A percentile compares a stretch with the other conserved stretches of the same genome.
Conservation (phyloP, 805 yeast species). For the Ogataea philodendri region DNA sequence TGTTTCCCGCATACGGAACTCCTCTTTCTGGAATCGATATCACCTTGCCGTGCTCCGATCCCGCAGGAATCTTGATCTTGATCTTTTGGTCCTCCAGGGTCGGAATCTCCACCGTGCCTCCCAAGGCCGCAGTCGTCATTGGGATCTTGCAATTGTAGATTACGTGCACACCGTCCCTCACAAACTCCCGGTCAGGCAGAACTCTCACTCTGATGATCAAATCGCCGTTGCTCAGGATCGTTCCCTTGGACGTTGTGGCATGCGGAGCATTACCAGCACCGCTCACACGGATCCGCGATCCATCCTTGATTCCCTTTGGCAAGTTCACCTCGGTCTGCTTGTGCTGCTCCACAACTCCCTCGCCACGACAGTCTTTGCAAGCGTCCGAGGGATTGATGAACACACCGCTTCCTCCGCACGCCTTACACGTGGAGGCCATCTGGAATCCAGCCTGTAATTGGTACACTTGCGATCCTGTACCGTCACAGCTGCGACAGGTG, state of each 20-base stretch:
- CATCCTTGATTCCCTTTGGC: slow-evolving; percentile 87
- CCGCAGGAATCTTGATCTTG: slow-evolving; percentile 77
- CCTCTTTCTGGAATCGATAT: slow-evolving; percentile 85
- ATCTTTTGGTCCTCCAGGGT: slow-evolving; percentile 73
- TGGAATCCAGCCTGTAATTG: slow-evolving; percentile 90
- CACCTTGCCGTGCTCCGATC: slow-evolving; percentile 73
- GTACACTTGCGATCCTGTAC: slow-evolving; percentile 89
- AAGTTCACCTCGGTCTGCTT: slow-evolving; percentile 78
- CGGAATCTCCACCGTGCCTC: slow-evolving; percentile 89
- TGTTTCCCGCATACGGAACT: slow-evolving; percentile 58
- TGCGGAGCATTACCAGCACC: slow-evolving; percentile 91
- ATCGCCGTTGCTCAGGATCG: slow-evolving; percentile 78
- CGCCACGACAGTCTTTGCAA: slow-evolving; percentile 83
- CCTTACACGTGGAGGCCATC: slow-evolving; percentile 88
- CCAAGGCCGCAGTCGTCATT: slow-evolving; percentile 94
- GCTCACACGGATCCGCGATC: slow-evolving; percentile 76
- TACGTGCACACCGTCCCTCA: slow-evolving; percentile 64
- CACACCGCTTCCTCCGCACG: slow-evolving; percentile 90
- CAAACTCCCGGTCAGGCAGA: slow-evolving; percentile 67
- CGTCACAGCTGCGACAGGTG: slow-evolving; percentile 86
- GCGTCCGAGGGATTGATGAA: slow-evolving; percentile 62
- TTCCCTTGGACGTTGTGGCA: slow-evolving; percentile 68
- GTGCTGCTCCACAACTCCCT: slow-evolving; percentile 69
- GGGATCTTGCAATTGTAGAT: slow-evolving; percentile 66
- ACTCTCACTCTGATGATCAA: slow-evolving; percentile 79